Evolutionary conservation across 2,329 filamentous ascomycete genomes (phyloP).

Genomic region (Venturiaceae sp.): DNA sequence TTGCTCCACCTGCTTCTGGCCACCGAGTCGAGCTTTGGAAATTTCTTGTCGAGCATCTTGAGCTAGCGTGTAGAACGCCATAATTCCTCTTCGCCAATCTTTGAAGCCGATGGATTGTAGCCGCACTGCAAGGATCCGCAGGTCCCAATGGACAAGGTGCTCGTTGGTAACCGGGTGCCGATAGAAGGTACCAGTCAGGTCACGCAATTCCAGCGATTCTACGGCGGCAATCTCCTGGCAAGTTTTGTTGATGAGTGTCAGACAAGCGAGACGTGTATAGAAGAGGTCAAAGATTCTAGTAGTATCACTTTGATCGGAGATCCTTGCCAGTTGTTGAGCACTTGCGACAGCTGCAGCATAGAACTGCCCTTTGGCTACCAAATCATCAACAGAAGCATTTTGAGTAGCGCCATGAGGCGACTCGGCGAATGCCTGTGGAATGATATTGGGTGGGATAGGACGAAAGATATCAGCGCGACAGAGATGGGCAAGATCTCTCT

Average conservation of each 20-base stretch:
- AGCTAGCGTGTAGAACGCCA: constrained; percentile 83
- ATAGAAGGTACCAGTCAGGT: constrained; percentile 46
- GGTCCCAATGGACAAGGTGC: constrained; percentile 71
- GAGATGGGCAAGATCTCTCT: constrained; percentile 1
- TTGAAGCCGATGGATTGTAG: constrained; percentile 79
- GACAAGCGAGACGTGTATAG: constrained; percentile 71
- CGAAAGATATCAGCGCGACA: not conserved
- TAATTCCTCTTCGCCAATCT: constrained; percentile 74
- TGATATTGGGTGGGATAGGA: constrained; percentile 19
- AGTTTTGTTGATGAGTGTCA: constrained; percentile 64
- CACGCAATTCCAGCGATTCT: constrained; percentile 53
- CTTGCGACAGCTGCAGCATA: constrained; percentile 31
- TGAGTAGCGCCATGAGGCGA: constrained; percentile 48
- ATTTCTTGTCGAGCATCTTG: constrained; percentile 62
- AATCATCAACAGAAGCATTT: constrained; percentile 60
- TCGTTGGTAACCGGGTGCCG: constrained; percentile 35
- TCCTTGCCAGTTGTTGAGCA: constrained; percentile 26
- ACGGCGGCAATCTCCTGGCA: constrained; percentile 41
- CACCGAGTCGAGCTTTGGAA: constrained; percentile 29
- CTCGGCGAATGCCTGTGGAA: constrained; percentile 58
- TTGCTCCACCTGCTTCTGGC: constrained; percentile 10
- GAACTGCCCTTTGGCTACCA: constrained; percentile 69
- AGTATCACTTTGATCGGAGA: constrained; percentile 39
- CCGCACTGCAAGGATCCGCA: constrained; percentile 73
- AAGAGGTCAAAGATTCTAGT: constrained; percentile 64